phyloP scores from a whole-genome alignment of 108 stramenopile species.

The Cyclotella sp. region DNA sequence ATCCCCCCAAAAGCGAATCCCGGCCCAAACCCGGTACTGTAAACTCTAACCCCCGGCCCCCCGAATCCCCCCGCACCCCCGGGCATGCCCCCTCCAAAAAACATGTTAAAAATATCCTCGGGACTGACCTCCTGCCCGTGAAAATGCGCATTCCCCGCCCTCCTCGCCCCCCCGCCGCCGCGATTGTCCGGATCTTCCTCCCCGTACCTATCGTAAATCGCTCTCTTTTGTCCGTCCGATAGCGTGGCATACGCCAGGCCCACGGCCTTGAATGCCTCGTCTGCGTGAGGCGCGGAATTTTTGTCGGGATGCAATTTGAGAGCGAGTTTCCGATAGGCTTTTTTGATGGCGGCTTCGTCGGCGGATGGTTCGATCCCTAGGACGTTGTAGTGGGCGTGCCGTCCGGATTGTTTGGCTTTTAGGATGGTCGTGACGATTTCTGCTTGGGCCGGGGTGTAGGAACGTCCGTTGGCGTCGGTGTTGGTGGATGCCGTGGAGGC shows the following conservation, averaged over 20 bases:
- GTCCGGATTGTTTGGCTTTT: conserved; percentile 71
- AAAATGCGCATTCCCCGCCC: conserved; percentile 53
- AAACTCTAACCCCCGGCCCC: conserved; percentile 55
- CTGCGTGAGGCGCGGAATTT: conserved; percentile 88
- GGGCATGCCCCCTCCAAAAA: conserved; percentile 92
- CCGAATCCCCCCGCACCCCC: conserved; percentile 44
- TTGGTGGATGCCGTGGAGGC: conserved; percentile 25
- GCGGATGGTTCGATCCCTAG: conserved; percentile 67
- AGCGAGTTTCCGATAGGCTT: conserved; percentile 89
- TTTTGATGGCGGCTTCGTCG: conserved; percentile 83
- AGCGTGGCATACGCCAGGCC: conserved; percentile 90
- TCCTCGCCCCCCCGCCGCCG: conserved; percentile 69
- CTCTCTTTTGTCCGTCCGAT: conserved; percentile 84
- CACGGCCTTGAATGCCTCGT: conserved; percentile 96
- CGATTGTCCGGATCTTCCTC: conserved; percentile 93
- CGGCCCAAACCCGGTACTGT: conserved; percentile 55
- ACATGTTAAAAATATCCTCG: conserved; percentile 97
- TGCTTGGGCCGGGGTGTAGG: conserved; percentile 75
- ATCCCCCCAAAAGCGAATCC: conserved; percentile 63
- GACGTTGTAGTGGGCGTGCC: conserved; percentile 91
- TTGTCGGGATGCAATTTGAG: conserved; percentile 94
- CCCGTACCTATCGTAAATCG: conserved; percentile 89
- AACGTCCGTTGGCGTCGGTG: conserved; percentile 56
- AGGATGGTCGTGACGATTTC: conserved; percentile 72
- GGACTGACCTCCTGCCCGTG: conserved; percentile 86